Percentiles rank a stretch among this genome's conserved stretches.
phyloP scores from a whole-genome alignment of 345 rosid species.

The Eucalyptus grandis region DNA sequence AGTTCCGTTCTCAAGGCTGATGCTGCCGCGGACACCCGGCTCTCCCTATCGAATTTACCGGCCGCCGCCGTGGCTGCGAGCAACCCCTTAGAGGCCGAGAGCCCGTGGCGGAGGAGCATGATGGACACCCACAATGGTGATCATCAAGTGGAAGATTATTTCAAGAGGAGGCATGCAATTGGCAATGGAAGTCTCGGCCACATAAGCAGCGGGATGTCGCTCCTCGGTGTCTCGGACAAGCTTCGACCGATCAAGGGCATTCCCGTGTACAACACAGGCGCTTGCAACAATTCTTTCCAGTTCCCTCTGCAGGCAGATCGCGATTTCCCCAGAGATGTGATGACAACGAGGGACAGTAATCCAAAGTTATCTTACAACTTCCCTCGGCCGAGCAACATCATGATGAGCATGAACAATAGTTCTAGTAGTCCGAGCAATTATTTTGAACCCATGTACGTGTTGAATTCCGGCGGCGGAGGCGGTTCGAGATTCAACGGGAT shows the following conservation, averaged over 20 bases:
- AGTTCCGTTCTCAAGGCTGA: slow-evolving; percentile 2
- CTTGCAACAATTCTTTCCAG: neutral
- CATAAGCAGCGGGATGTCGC: slow-evolving; percentile 9
- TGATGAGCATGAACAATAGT: neutral
- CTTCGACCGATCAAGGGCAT: slow-evolving; percentile 33
- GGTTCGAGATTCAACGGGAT: neutral
- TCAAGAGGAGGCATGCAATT: neutral
- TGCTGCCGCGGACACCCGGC: slow-evolving; percentile 14
- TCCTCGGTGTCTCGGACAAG: slow-evolving; percentile 9
- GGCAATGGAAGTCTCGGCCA: neutral
- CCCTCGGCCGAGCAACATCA: neutral
- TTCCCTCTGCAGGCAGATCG: neutral
- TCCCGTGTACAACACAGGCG: slow-evolving; percentile 8
- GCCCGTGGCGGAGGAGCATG: neutral
- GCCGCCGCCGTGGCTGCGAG: neutral
- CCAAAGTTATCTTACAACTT: neutral
- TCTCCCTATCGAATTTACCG: slow-evolving; percentile 14
- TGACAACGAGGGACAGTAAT: neutral
- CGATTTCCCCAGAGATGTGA: neutral
- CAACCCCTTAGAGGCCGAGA: neutral
- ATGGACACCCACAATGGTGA: neutral
- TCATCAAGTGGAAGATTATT: neutral
- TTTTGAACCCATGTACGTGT: neutral
- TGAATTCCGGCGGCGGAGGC: neutral
- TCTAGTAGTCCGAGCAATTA: neutral